Base-by-base conservation (phyloP, 495 filamentous ascomycete genomes). In the Xylaria acuta region DNA sequence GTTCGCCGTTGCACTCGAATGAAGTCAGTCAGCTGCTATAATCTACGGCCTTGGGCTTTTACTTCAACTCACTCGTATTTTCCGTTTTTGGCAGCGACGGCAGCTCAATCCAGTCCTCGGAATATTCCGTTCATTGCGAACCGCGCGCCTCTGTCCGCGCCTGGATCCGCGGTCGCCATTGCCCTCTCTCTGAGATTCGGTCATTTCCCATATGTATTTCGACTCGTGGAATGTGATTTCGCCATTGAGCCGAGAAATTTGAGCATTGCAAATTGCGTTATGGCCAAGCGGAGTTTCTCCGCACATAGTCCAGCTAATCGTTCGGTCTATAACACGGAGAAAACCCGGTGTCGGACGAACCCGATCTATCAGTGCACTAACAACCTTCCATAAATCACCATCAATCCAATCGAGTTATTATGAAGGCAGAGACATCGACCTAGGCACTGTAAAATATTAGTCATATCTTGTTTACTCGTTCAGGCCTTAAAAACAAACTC, bases 1-100 rank as follows among this genome's bases (percentile, higher is more conserved):
- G 25, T 49, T 73, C 72, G 40, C 78, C 79, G 69, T 81, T 79
- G 53, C 78, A 81, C 79, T 81, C 22, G 14, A 69, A 45, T 27
- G 0, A 45, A 22, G 40, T 56, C 5, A 67, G 27, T 18, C n/a
- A 20, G 2, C 30, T 49, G 7, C 25, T 27, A 38, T 16, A 1
- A 18, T 45, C 1, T 20, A 30, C 8, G 30, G 9, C 25, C n/a
- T 45, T 7, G n/a, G 32, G 38, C 36, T 9, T 30, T 51, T 25
- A 20, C 22, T 66, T 60, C 25, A 27, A 70, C 74, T 56, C 72
- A 79, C 79, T 51, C 75, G 76, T 68, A 81, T 83, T 72, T 83
- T 83, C 70, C 81, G 73, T 72, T 75, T 73, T 63, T 81, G 78
- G 45, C 81, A 82, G 20, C 84, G 78, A 40, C 76, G 75, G 67